A percentile compares a stretch with the other conserved stretches of the same genome.
phyloP scores from a whole-genome alignment of 495 filamentous ascomycete species.

The Apodospora peruviana region DNA sequence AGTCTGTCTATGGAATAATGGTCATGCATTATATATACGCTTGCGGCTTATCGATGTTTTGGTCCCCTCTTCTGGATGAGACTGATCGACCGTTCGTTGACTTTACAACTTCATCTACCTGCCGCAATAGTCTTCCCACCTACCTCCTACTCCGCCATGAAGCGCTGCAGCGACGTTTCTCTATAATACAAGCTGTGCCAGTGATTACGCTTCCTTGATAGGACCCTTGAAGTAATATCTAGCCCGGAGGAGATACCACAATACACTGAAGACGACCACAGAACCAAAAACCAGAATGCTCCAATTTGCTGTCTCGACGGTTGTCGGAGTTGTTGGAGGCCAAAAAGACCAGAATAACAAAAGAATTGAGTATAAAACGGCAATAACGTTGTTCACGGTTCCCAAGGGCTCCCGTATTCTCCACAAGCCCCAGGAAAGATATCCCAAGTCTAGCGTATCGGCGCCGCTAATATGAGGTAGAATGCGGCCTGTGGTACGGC shows the following conservation, averaged over 20 bases:
- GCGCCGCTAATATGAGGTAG: conserved; percentile 13
- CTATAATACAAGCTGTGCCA: no score
- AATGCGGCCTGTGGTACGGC: conserved; percentile 36
- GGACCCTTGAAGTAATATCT: conserved; percentile 41
- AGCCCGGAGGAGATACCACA: conserved; percentile 42
- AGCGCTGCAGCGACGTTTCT: no score
- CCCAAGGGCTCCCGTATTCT: conserved; percentile 40
- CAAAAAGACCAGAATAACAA: conserved; percentile 50
- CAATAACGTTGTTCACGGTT: conserved; percentile 38
- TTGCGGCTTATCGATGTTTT: no score
- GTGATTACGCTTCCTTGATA: conserved; percentile 35
- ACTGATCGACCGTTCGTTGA: no score
- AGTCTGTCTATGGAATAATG: no score
- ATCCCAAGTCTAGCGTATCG: conserved; percentile 24
- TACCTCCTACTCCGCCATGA: no score
- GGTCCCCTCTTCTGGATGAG: no score
- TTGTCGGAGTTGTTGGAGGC: conserved; percentile 31
- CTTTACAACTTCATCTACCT: no score
- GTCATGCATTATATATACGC: no score
- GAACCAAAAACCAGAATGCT: conserved; percentile 38
- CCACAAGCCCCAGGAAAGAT: conserved; percentile 47
- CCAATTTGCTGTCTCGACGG: conserved; percentile 39
- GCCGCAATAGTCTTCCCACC: no score
- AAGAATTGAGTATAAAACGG: conserved; percentile 42
- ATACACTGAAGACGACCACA: conserved; percentile 36